A percentile compares a stretch with the other conserved stretches of the same genome.
Evolutionary conservation across 2,329 filamentous ascomycete species (phyloP).

Genomic region (Tolypocladium amazonense): DNA sequence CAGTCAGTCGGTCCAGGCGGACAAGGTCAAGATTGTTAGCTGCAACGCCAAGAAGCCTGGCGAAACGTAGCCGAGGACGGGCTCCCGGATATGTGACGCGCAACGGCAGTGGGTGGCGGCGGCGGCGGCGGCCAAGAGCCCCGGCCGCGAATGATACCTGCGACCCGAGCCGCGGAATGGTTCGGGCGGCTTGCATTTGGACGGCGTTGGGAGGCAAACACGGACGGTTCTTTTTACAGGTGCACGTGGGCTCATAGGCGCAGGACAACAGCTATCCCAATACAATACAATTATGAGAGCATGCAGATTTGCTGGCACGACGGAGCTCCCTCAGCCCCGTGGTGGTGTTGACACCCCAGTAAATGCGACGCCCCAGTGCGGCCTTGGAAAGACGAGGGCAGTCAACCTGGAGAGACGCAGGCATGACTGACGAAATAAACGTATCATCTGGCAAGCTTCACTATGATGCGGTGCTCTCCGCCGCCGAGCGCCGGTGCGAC

Average conservation of each 20-base stretch:
- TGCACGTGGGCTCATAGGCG: background rate
- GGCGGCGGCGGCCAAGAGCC: background rate
- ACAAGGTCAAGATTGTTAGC: slow-evolving; percentile 97
- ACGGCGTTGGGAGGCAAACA: slow-evolving; percentile 6
- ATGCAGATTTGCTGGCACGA: background rate
- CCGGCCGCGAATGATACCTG: background rate
- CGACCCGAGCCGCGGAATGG: background rate
- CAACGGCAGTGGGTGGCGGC: background rate
- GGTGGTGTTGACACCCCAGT: background rate
- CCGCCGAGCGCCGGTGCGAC: background rate
- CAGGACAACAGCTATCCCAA: background rate
- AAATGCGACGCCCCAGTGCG: background rate
- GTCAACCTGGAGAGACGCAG: too few relatives aligned
- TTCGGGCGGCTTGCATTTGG: slow-evolving; percentile 4
- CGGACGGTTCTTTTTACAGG: background rate
- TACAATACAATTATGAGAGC: background rate
- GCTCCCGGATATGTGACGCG: background rate
- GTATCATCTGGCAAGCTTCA: background rate
- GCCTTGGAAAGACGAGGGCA: background rate
- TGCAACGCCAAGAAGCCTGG: slow-evolving; percentile 75
- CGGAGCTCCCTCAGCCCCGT: background rate
- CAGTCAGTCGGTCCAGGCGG: slow-evolving; percentile 62
- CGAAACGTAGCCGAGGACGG: slow-evolving; percentile 15
- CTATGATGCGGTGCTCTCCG: background rate
- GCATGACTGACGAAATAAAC: background rate